These are phyloP conservation scores for Colletotrichum tropicale DNA, from an alignment of 2,329 filamentous ascomycete species.

Conservation along the genomic window DNA sequence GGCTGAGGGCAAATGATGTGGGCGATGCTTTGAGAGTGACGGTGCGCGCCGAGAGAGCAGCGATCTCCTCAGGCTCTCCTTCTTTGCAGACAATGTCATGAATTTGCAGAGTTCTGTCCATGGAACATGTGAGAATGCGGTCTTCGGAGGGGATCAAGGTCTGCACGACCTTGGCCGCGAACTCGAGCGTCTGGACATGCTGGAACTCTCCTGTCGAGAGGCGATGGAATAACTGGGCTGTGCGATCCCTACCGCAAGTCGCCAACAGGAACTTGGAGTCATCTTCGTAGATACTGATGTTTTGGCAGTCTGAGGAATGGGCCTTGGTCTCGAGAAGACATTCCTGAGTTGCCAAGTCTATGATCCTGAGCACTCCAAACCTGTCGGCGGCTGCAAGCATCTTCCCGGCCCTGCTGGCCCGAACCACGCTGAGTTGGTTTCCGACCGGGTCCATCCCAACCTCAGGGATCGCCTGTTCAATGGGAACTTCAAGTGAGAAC, in stretches of 20 bases:
- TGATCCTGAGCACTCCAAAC: constrained; percentile 78
- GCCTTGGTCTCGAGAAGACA: constrained; percentile 79
- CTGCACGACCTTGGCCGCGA: constrained; percentile 83
- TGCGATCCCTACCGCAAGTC: constrained; percentile 86
- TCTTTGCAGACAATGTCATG: constrained; percentile 78
- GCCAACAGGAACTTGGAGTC: constrained; percentile 71
- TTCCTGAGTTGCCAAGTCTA: constrained; percentile 65
- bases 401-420: constrained; percentile 64
- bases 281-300: constrained; percentile 74
- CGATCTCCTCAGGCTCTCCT: constrained; percentile 66
- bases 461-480: constrained; percentile 65
- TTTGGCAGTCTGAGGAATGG: constrained; percentile 84
- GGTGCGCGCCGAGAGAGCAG: constrained; percentile 77
- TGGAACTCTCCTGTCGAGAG: constrained; percentile 64
- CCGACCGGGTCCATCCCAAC: constrained; percentile 51
- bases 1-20: constrained; percentile 77
- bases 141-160: constrained; percentile 76
- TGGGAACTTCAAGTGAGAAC: constrained; percentile 66
- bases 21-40: constrained; percentile 88
- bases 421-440: constrained; percentile 66
- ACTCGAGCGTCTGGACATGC: constrained; percentile 91
- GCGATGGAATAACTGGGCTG: constrained; percentile 84
- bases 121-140: constrained; percentile 82
- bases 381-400: constrained; percentile 85
- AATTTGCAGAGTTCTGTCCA: constrained; percentile 86